Percentiles rank a stretch among this genome's conserved stretches.
phyloP scores from a whole-genome alignment of 2,329 filamentous ascomycete species.

The Colletotrichum theobromicola region DNA sequence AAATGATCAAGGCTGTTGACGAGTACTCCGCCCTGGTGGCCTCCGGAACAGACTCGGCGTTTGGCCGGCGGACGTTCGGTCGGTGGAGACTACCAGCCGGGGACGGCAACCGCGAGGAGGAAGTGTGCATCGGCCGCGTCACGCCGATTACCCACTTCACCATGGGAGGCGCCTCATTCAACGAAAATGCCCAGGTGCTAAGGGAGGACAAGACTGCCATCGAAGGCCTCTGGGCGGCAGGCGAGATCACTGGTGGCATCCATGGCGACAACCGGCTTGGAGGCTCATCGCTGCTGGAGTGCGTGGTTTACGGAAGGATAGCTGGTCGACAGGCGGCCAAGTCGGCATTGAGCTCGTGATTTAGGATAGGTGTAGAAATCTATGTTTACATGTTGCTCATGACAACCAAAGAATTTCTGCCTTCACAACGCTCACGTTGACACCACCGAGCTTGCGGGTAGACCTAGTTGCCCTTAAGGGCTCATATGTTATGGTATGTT shows the following conservation, averaged over 20 bases:
- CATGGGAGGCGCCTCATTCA: slow-evolving; percentile 68
- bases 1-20: slow-evolving; percentile 47
- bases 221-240: slow-evolving; percentile 64
- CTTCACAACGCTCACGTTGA: background rate
- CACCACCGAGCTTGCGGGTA: background rate
- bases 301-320: slow-evolving; percentile 66
- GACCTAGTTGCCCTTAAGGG: too few relatives aligned
- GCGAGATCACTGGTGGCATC: slow-evolving; percentile 68
- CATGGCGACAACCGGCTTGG: slow-evolving; percentile 68
- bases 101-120: slow-evolving; percentile 51
- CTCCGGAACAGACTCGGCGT: slow-evolving; percentile 42
- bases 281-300: slow-evolving; percentile 66
- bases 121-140: slow-evolving; percentile 63
- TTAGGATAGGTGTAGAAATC: background rate
- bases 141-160: slow-evolving; percentile 71
- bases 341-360: background rate
- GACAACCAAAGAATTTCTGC: background rate
- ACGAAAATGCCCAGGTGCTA: slow-evolving; percentile 57
- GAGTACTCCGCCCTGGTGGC: slow-evolving; percentile 52
- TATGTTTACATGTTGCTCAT: background rate
- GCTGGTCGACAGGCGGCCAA: slow-evolving; percentile 55
- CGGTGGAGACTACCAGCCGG: slow-evolving; percentile 54
- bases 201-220: slow-evolving; percentile 44
- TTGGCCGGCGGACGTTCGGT: slow-evolving; percentile 58
- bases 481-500: background rate